These are phyloP conservation scores for Colletotrichum sojae DNA, from an alignment of 2,329 filamentous ascomycete species.

Conservation along the genomic window DNA sequence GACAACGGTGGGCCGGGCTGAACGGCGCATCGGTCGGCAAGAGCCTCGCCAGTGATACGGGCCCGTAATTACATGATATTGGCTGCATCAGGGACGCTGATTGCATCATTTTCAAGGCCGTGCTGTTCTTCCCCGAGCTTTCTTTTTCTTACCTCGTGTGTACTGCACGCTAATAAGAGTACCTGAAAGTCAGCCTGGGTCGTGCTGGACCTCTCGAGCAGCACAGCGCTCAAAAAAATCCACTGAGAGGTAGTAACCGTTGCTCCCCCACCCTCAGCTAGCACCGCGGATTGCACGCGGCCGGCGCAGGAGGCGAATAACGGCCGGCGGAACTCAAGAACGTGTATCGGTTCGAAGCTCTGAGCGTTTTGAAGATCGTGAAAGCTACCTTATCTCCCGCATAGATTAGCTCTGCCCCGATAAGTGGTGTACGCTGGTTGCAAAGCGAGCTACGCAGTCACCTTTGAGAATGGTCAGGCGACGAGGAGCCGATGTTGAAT, in stretches of 20 bases:
- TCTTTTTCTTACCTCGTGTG: constrained; percentile 27
- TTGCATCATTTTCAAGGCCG: constrained; percentile 41
- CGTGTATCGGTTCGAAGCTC: neutral
- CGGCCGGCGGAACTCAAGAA: neutral
- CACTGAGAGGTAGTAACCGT: neutral
- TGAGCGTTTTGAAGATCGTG: neutral
- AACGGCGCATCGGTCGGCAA: constrained; percentile 43
- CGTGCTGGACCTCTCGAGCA: constrained; percentile 4
- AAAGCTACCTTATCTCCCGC: neutral
- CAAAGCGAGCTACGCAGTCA: no score
- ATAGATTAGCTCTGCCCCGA: neutral
- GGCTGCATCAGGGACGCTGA: constrained; percentile 27
- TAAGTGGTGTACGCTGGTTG: no score
- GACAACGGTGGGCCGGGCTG: constrained; percentile 42
- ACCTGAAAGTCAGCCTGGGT: constrained; percentile 5
- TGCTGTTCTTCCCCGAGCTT: constrained; percentile 23
- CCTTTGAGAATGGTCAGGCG: neutral
- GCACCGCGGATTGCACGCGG: constrained; percentile 16
- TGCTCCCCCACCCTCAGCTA: neutral
- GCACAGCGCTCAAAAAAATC: constrained; percentile 10
- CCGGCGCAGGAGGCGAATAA: neutral
- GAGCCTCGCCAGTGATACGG: constrained; percentile 41
- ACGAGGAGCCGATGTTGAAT: neutral
- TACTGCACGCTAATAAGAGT: constrained; percentile 10
- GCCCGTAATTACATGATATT: constrained; percentile 40